Percentiles rank a stretch among this genome's conserved stretches.
phyloP scores from a whole-genome alignment of 192 early-diverging fungal species.

The Rhizoclosmatium globosum region DNA sequence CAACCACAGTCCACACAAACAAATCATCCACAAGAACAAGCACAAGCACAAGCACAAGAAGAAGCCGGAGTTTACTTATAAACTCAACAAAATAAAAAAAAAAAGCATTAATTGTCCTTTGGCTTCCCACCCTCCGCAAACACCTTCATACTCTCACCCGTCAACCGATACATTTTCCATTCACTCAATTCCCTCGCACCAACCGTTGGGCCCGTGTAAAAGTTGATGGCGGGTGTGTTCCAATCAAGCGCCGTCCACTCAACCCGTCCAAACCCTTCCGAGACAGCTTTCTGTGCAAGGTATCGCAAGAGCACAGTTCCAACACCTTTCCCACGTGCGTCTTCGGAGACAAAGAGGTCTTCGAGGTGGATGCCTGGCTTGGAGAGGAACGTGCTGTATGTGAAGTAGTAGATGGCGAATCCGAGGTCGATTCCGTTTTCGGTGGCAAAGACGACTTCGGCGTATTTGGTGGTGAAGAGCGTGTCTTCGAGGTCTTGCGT shows the following conservation, averaged over 20 bases:
- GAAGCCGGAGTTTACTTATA: slow-evolving; percentile 21
- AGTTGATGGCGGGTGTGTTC: slow-evolving; percentile 81
- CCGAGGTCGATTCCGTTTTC: slow-evolving; percentile 64
- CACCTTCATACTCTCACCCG: slow-evolving; percentile 27
- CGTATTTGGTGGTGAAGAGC: slow-evolving; percentile 74
- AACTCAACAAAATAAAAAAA: not conserved
- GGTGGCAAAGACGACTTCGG: slow-evolving; percentile 74
- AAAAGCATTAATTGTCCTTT: not conserved
- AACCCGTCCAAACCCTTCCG: slow-evolving; percentile 75
- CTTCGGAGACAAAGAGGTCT: slow-evolving; percentile 77
- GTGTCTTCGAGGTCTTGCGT: slow-evolving; percentile 66
- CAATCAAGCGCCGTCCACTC: slow-evolving; percentile 89
- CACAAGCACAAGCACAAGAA: not conserved
- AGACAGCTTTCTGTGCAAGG: slow-evolving; percentile 69
- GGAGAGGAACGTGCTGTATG: slow-evolving; percentile 76
- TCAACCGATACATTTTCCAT: slow-evolving; percentile 79
- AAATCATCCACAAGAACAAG: not conserved
- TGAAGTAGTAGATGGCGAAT: slow-evolving; percentile 86
- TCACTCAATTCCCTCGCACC: slow-evolving; percentile 75
- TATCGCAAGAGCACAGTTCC: slow-evolving; percentile 74
- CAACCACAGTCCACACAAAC: not conserved
- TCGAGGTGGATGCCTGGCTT: slow-evolving; percentile 85
- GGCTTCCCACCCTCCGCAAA: slow-evolving; percentile 21
- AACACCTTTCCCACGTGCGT: slow-evolving; percentile 71
- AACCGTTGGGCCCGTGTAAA: slow-evolving; percentile 67